Conservation (phyloP, 2,329 filamentous ascomycete genomes). For the Colletotrichum magnum region DNA sequence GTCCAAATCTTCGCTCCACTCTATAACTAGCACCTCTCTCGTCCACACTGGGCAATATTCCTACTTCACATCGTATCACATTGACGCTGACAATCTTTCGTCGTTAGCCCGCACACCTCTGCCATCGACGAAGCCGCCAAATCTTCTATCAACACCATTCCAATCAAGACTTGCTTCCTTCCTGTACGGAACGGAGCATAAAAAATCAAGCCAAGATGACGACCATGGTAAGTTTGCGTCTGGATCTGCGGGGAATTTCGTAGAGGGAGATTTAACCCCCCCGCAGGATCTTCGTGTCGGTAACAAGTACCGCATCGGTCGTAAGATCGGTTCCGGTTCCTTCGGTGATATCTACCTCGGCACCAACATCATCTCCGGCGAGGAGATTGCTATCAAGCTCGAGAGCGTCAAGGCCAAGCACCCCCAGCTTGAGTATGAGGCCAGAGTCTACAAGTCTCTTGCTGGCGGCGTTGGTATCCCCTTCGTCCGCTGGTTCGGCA, state of each 20-base stretch:
- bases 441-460: constrained; percentile 90
- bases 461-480: constrained; percentile 98
- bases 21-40: constrained; percentile 10
- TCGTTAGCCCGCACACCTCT: background rate
- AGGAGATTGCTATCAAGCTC: constrained; percentile 99
- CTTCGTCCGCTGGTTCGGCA: constrained; percentile 99
- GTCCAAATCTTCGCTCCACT: constrained; percentile 18
- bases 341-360: constrained; percentile 99
- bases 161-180: constrained; percentile 19
- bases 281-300: constrained; percentile 95
- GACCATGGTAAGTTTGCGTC: constrained; percentile 61
- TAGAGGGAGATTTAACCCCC: constrained; percentile 40
- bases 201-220: constrained; percentile 58
- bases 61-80: background rate
- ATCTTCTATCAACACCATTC: constrained; percentile 11
- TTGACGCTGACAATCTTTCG: constrained; percentile 3
- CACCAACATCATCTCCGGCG: constrained; percentile 99
- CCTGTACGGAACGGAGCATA: constrained; percentile 38
- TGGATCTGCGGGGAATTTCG: too few relatives aligned
- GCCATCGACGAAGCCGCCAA: background rate
- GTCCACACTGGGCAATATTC: constrained; percentile 5
- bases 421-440: constrained; percentile 98
- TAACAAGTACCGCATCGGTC: constrained; percentile 99
- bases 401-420: constrained; percentile 99
- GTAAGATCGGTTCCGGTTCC: constrained; percentile 97